Evolutionary conservation across 306 rosid genomes (phyloP), one percentile per base, ranked within the genome.

Genomic region (Neltuma alba): DNA sequence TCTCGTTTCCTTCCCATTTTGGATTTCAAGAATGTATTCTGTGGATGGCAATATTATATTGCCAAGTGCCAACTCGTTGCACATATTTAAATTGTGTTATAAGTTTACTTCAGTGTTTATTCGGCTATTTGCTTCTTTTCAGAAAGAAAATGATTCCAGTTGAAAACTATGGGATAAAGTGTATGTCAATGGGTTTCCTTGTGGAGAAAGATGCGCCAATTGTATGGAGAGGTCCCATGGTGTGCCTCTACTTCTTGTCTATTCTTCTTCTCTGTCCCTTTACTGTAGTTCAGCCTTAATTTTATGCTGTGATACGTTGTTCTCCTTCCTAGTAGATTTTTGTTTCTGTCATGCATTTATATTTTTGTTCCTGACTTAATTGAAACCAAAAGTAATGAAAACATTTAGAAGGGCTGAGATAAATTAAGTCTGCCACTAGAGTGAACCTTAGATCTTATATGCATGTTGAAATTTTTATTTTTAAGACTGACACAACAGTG

Each of bases 141-240:
- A 95, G 99, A 90, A 95, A 88, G 76, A 95, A 91, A 87, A 93
- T 95, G 96, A 80, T 95, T 87, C 98, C 99, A 36, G 74, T 95
- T 52, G 94, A 91, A 87, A 93, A 81, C 85, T 76, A 93, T 76
- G 96, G 99, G 84, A 91, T 95, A 72, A 93, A 95, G 88, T 93
- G 99, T 76, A 95, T 95, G 99, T 93, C 98, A 72, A 95, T 93
- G 45, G 99, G 98, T 57, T 87, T 95, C 66, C 98, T 93, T 76
- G 98, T 95, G 72, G 97, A 90, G 68, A 93, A 92, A 83, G 90
- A 93, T 87, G 93, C 97, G 55, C 92, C 98, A 1, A 90, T 95
- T 85, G 96, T 95, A 41, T 95, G 99, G 99, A 90, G 99, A 85
- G 99, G 99, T 83, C 99, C 99, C 83, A 95, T 95, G 99, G 98